Evolutionary conservation across 805 yeast genomes (phyloP).

Genomic region (Wickerhamiella sergipiensis): DNA sequence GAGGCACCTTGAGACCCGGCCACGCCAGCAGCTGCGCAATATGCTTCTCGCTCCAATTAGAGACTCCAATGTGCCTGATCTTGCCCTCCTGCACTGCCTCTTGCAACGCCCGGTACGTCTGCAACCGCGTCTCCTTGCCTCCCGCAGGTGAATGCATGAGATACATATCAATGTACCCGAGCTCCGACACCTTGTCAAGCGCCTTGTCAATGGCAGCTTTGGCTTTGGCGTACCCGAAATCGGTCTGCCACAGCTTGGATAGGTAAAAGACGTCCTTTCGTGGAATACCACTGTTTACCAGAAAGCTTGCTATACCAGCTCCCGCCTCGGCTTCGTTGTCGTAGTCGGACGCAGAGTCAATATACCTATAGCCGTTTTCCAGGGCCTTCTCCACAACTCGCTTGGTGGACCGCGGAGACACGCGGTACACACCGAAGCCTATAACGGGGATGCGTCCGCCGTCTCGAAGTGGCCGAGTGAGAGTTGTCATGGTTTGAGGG

Average conservation of each 20-base stretch:
- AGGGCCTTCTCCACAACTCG: constrained; percentile 42
- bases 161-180: constrained; percentile 56
- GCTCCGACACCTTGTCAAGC: constrained; percentile 33
- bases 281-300: constrained; percentile 23
- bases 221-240: constrained; percentile 44
- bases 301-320: constrained; percentile 7
- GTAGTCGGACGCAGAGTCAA: constrained; percentile 58
- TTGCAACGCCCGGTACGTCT: constrained; percentile 19
- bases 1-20: constrained; percentile 30
- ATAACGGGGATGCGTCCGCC: constrained; percentile 11
- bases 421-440: constrained; percentile 18
- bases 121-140: constrained; percentile 26
- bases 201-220: constrained; percentile 43
- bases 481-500: constrained; percentile 7
- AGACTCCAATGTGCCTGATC: constrained; percentile 45
- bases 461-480: background rate
- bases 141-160: constrained; percentile 42
- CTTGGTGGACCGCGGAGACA: constrained; percentile 10
- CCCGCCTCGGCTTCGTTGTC: constrained; percentile 46
- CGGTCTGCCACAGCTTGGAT: constrained; percentile 58
- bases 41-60: constrained; percentile 47
- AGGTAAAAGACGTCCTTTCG: constrained; percentile 41
- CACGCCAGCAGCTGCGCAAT: constrained; percentile 32
- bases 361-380: constrained; percentile 50
- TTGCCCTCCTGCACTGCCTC: constrained; percentile 32